Evolutionary conservation across 371 early-diverging fungal genomes (phyloP).

Genomic region (Rhizopus sp.): DNA sequence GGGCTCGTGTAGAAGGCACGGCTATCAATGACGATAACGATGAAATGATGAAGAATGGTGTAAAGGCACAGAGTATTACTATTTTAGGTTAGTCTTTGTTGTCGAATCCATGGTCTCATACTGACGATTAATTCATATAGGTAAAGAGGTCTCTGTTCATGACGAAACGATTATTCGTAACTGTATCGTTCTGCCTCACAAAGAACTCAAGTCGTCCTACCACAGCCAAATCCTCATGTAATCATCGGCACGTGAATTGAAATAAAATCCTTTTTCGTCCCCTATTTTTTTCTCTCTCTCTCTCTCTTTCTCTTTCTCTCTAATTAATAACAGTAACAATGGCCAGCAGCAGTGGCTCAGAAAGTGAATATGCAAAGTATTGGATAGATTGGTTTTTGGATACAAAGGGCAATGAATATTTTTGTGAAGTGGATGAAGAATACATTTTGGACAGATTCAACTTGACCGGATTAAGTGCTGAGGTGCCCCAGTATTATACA

Average conservation of each 20-base stretch:
- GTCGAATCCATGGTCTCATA: conserved; percentile 30
- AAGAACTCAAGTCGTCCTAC: conserved; percentile 88
- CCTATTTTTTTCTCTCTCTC: background rate
- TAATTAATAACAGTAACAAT: too few relatives aligned
- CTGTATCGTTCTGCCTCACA: conserved; percentile 96
- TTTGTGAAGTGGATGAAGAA: conserved; percentile 92
- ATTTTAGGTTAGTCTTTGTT: conserved; percentile 80
- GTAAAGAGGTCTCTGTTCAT: conserved; percentile 85
- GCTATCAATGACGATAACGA: conserved; percentile 59
- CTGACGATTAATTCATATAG: conserved; percentile 41
- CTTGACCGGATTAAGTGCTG: conserved; percentile 79
- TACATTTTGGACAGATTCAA: conserved; percentile 95
- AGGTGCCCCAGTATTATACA: conserved; percentile 73
- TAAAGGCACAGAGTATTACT: conserved; percentile 89
- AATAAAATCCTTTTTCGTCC: background rate
- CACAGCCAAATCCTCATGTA: conserved; percentile 97
- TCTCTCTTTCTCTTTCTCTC: background rate
- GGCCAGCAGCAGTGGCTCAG: conserved; percentile 49
- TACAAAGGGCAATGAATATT: conserved; percentile 86
- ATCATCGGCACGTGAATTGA: background rate
- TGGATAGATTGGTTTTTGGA: conserved; percentile 81
- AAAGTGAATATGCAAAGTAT: conserved; percentile 66
- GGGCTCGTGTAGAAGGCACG: conserved; percentile 94
- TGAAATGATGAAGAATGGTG: conserved; percentile 78
- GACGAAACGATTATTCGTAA: conserved; percentile 94